Evolutionary conservation across 129 eudicot species (phyloP).

Genomic region (Saussurea involucrata): DNA sequence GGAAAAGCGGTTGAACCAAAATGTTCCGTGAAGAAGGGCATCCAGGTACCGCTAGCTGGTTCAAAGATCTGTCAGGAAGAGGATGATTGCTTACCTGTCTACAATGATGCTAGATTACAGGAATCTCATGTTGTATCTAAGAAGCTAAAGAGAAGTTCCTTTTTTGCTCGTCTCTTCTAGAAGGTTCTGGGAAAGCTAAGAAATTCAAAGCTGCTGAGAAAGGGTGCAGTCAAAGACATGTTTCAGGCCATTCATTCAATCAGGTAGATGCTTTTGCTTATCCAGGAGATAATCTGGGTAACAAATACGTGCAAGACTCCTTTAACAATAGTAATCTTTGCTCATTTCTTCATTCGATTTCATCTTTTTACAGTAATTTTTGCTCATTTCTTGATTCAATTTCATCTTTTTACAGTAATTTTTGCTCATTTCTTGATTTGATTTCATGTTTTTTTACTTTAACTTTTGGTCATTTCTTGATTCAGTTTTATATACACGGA

Average conservation of each 20-base stretch:
- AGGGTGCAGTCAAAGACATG: conserved; percentile 33
- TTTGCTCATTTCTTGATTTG: no score
- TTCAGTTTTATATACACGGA: no score
- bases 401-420: no score
- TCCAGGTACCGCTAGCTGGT: conserved; percentile 4
- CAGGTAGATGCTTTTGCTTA: conserved; percentile 79
- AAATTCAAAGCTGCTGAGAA: conserved; percentile 43
- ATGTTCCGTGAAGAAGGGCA: conserved; percentile 16
- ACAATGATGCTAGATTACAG: conserved; percentile 22
- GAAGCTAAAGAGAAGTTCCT: conserved; percentile 49
- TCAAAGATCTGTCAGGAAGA: conserved; percentile 11
- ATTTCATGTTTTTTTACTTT: no score
- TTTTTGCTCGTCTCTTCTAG: conserved; percentile 34
- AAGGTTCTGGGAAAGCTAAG: conserved; percentile 35
- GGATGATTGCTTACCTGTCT: conserved; percentile 24
- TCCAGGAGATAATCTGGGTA: conserved; percentile 41
- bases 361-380: no score
- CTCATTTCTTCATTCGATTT: no score
- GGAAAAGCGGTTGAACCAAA: conserved; percentile 19
- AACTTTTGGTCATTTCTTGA: no score
- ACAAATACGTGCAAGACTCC: conserved; percentile 47
- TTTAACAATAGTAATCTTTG: conserved; percentile 38
- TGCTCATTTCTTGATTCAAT: no score
- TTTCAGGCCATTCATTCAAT: conserved; percentile 36
- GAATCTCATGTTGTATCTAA: conserved; percentile 31